Conservation (phyloP, 129 eudicot genomes). For the Cynara cardunculus region DNA sequence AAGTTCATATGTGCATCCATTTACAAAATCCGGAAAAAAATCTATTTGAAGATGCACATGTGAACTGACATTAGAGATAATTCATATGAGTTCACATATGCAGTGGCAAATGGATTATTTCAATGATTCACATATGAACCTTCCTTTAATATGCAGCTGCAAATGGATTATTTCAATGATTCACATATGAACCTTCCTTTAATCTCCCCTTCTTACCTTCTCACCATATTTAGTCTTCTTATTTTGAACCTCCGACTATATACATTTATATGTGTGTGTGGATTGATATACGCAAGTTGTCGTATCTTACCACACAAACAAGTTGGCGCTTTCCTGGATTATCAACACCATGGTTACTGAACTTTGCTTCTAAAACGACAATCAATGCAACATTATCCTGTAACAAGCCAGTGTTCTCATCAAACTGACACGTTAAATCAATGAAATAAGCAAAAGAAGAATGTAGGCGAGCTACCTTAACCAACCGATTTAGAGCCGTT, state of each 20-base stretch:
- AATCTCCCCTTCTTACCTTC: background rate
- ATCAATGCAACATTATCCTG: conserved; percentile 95
- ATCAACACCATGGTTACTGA: conserved; percentile 76
- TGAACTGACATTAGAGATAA: too few species aligned
- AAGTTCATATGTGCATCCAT: too few species aligned
- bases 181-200: background rate
- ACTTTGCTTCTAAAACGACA: conserved; percentile 90
- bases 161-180: too few species aligned
- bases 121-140: background rate
- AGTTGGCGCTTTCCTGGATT: conserved; percentile 95
- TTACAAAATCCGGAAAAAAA: too few species aligned
- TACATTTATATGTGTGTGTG: background rate
- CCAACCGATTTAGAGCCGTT: conserved; percentile 71
- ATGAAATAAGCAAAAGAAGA: background rate
- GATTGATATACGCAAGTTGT: background rate
- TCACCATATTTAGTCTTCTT: background rate
- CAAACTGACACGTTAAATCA: background rate
- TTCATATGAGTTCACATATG: too few species aligned
- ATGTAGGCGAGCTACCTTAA: conserved; percentile 50
- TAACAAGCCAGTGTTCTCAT: background rate
- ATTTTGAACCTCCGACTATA: background rate
- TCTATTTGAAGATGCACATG: too few species aligned
- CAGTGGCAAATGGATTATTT: too few species aligned
- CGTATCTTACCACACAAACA: conserved; percentile 86
- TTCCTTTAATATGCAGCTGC: background rate